These are phyloP conservation scores for Suillus clintonianus DNA, from an alignment of 768 basidiomycete genomes.

Conservation along the genomic window DNA sequence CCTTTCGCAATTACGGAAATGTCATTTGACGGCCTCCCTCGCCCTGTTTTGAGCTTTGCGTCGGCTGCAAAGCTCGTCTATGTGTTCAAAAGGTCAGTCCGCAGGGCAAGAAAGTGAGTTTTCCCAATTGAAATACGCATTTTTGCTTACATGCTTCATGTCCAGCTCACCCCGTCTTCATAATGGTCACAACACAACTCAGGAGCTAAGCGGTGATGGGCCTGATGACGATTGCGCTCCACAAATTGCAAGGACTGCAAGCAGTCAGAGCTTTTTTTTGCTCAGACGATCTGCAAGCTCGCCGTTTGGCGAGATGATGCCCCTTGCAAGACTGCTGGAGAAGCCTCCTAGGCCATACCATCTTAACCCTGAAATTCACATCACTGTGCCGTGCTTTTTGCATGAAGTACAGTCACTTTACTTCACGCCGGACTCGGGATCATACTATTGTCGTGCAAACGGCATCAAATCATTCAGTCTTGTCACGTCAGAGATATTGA, in stretches of 20 bases:
- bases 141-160: not conserved
- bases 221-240: not conserved
- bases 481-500: not conserved
- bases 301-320: not conserved
- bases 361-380: not conserved
- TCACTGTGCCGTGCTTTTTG: conserved; percentile 3
- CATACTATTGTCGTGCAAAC: not conserved
- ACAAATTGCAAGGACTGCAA: not conserved
- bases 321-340: not conserved
- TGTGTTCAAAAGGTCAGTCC: not conserved
- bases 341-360: not conserved
- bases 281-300: not conserved
- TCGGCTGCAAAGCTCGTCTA: not conserved
- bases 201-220: no score
- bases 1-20: not conserved
- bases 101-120: not conserved
- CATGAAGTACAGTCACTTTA: not conserved
- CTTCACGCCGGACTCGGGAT: not conserved
- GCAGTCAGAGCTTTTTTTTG: not conserved
- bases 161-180: not conserved
- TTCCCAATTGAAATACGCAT: not conserved
- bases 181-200: not conserved
- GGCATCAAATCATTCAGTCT: not conserved
- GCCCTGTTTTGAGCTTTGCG: not conserved
- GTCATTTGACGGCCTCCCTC: not conserved